A percentile compares a stretch with the other conserved stretches of the same genome.
These are phyloP conservation scores for Colletotrichum theobromicola DNA, from an alignment of 2,329 filamentous ascomycete species.

Conservation along the genomic window DNA sequence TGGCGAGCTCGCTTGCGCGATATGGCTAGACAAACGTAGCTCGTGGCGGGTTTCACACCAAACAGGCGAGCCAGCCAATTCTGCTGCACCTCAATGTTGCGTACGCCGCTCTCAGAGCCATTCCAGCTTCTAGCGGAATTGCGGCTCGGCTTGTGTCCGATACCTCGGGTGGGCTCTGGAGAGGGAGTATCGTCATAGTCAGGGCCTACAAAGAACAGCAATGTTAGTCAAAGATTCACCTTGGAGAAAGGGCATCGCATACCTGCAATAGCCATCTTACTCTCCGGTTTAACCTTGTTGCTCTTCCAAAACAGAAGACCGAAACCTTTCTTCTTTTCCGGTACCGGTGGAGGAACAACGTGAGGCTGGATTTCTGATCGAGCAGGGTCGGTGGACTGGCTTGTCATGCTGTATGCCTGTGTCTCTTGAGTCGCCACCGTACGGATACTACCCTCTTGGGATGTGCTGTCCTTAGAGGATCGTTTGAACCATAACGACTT, in stretches of 20 bases:
- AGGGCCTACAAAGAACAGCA: conserved; percentile 27
- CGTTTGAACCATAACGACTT: conserved; percentile 59
- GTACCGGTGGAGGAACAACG: neutral
- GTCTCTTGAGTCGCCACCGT: conserved; percentile 15
- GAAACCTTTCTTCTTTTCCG: conserved; percentile 53
- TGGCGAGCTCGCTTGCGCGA: conserved; percentile 73
- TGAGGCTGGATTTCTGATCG: neutral
- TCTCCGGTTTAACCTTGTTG: conserved; percentile 45
- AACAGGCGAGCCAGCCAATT: conserved; percentile 92
- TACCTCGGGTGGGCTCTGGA: conserved; percentile 26
- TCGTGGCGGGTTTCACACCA: conserved; percentile 82
- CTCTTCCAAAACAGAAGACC: conserved; percentile 62
- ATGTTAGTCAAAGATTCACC: conserved; percentile 18
- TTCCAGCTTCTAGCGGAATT: conserved; percentile 31
- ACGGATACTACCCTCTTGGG: conserved; percentile 20
- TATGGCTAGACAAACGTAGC: conserved; percentile 76
- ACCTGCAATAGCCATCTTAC: conserved; percentile 51
- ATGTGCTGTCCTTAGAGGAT: conserved; percentile 41
- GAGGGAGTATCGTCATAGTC: conserved; percentile 35
- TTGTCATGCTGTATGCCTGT: conserved; percentile 17
- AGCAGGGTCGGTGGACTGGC: conserved; percentile 19
- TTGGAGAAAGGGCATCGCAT: conserved; percentile 24
- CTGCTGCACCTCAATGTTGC: conserved; percentile 71
- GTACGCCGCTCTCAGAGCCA: conserved; percentile 42
- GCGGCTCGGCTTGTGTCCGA: conserved; percentile 21